Evolutionary conservation across 768 basidiomycete genomes (phyloP).

Genomic region (Termitomyces sp.): DNA sequence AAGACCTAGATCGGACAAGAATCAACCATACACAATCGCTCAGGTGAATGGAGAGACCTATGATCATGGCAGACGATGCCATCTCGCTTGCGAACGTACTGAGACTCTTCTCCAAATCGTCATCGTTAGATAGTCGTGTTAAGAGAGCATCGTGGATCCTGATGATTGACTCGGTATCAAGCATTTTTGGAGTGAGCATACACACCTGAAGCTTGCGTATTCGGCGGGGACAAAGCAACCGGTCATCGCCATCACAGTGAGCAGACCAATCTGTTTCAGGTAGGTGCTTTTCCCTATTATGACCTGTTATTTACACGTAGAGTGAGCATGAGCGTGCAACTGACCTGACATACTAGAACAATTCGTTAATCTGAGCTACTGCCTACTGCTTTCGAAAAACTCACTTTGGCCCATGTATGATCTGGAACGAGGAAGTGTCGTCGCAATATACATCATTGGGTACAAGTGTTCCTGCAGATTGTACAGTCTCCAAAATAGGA

Average conservation of each 20-base stretch:
- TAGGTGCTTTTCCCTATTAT: conserved; percentile 85
- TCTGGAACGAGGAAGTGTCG: conserved; percentile 79
- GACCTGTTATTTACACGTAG: background rate
- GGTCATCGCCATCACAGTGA: conserved; percentile 83
- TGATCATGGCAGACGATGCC: conserved; percentile 86
- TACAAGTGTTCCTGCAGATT: conserved; percentile 63
- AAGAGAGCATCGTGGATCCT: conserved; percentile 83
- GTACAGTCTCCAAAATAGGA: conserved; percentile 76
- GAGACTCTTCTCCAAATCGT: conserved; percentile 81
- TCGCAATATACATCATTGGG: conserved; percentile 91
- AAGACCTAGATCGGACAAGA: conserved; percentile 40
- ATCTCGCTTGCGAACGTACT: conserved; percentile 97
- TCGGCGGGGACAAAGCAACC: conserved; percentile 92
- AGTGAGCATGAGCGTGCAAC: background rate
- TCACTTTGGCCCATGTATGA: conserved; percentile 89
- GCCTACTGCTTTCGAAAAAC: conserved; percentile 15
- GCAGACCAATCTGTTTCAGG: conserved; percentile 77
- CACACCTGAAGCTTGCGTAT: conserved; percentile 82
- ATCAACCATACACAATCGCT: background rate
- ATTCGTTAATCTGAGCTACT: background rate
- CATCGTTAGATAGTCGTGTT: conserved; percentile 89
- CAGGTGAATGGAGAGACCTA: conserved; percentile 39
- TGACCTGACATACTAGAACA: conserved; percentile 39
- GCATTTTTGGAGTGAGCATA: background rate
- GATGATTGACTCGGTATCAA: background rate